These are phyloP conservation scores for Suhomyces choctaworum DNA, from an alignment of 1,139 yeast genomes.

Conservation along the genomic window DNA sequence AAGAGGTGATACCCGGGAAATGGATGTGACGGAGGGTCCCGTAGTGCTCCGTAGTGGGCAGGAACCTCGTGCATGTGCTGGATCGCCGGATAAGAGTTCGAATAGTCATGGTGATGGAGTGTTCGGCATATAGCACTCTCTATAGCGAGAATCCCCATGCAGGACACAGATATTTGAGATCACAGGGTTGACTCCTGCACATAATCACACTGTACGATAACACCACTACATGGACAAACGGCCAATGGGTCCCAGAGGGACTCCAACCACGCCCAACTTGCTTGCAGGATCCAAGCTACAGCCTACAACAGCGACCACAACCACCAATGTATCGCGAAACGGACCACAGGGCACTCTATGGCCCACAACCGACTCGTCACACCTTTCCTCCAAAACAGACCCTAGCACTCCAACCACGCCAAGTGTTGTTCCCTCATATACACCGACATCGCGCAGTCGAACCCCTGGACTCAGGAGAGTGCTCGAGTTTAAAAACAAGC, in stretches of 20 bases:
- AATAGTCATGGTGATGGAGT: background rate
- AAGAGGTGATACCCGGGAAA: constrained; percentile 55
- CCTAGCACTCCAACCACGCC: constrained; percentile 1
- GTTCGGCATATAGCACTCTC: constrained; percentile 1
- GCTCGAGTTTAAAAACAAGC: constrained; percentile 8
- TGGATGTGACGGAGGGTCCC: constrained; percentile 60
- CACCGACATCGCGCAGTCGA: constrained; percentile 2
- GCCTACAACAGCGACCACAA: constrained; percentile 14
- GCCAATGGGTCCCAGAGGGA: constrained; percentile 2
- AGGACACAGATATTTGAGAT: too few relatives aligned
- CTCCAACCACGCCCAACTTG: constrained; percentile 8
- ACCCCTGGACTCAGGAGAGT: constrained; percentile 4
- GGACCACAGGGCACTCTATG: constrained; percentile 3
- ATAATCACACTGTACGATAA: too few relatives aligned
- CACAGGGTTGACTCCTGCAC: constrained; percentile 2
- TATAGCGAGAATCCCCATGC: too few relatives aligned
- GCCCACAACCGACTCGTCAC: background rate
- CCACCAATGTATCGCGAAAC: constrained; percentile 10
- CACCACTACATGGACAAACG: constrained; percentile 2
- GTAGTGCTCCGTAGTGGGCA: constrained; percentile 36
- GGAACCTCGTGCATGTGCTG: constrained; percentile 24
- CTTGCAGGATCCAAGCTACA: constrained; percentile 7
- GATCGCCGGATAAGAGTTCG: background rate
- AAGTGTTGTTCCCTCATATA: background rate
- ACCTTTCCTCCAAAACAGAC: background rate